Conservation (phyloP, 78 protist genomes). For the slime mould (Dictyostelium discoideum) region DNA sequence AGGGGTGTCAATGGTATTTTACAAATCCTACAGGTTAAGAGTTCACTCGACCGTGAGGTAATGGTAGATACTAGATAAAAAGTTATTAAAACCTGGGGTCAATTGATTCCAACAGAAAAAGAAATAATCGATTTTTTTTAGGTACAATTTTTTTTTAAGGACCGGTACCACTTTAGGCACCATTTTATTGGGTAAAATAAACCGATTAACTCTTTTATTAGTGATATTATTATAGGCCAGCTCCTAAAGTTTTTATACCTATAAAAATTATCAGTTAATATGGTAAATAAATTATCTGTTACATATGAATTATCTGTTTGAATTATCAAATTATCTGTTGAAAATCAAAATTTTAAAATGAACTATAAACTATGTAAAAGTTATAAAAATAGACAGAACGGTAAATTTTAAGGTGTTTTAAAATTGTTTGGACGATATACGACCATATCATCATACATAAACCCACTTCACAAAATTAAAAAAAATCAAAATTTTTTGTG, state of each 20-base stretch:
- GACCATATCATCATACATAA: neutral
- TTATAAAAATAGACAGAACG: neutral
- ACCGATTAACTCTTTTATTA: neutral
- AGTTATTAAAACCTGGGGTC: neutral
- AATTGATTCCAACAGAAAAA: too few species aligned
- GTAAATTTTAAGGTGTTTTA: neutral
- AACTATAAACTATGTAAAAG: too few species aligned
- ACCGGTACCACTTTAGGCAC: neutral
- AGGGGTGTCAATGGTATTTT: neutral
- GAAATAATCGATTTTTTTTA: too few species aligned
- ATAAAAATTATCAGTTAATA: too few species aligned
- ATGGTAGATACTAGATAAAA: neutral
- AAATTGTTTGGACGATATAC: neutral
- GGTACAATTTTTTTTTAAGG: neutral
- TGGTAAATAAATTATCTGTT: neutral
- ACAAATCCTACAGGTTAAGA: neutral
- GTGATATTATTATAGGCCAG: neutral
- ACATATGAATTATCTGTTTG: too few species aligned
- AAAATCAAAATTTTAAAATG: too few species aligned
- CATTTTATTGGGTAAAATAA: neutral
- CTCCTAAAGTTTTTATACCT: too few species aligned
- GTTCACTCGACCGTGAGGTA: neutral
- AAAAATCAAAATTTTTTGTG: too few species aligned
- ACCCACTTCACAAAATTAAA: neutral
- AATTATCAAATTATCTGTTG: too few species aligned